Conservation (phyloP, 2,329 filamentous ascomycete species). For the Epichloe aotearoae region DNA sequence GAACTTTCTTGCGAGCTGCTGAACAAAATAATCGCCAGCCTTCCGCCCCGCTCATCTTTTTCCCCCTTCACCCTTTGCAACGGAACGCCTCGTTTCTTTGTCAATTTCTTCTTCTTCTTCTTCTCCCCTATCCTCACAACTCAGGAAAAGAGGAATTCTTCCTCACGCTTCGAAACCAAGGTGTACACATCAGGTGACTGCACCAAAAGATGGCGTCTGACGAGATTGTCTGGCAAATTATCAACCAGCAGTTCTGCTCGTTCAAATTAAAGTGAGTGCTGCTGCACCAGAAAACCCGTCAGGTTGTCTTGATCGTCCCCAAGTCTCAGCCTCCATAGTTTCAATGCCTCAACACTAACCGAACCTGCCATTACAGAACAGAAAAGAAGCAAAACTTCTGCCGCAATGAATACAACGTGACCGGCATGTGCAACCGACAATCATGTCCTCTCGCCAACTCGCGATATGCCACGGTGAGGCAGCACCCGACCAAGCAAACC, state of each 20-base stretch:
- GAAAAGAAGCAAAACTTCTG: slow-evolving; percentile 88
- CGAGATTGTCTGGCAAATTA: slow-evolving; percentile 95
- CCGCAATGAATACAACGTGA: slow-evolving; percentile 85
- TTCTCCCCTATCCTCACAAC: neutral
- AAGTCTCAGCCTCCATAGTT: neutral
- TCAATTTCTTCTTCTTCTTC: neutral
- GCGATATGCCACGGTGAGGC: slow-evolving; percentile 82
- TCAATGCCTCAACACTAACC: slow-evolving; percentile 15
- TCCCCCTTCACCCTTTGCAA: neutral
- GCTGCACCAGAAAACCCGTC: neutral
- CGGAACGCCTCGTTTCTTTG: neutral
- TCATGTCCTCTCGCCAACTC: slow-evolving; percentile 85
- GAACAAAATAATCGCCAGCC: slow-evolving; percentile 8
- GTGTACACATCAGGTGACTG: neutral
- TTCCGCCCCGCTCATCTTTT: neutral
- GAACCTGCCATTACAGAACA: slow-evolving; percentile 38
- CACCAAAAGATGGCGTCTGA: slow-evolving; percentile 62
- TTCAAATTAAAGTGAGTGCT: slow-evolving; percentile 75
- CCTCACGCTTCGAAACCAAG: neutral
- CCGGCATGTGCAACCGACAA: slow-evolving; percentile 71
- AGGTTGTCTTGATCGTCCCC: neutral
- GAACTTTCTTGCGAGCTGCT: slow-evolving; percentile 2
- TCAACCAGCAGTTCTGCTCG: slow-evolving; percentile 88
- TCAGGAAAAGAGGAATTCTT: neutral
- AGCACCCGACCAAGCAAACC: slow-evolving; percentile 64